Conservation (phyloP, 2,329 filamentous ascomycete genomes). For the Ramularia endophylla region DNA sequence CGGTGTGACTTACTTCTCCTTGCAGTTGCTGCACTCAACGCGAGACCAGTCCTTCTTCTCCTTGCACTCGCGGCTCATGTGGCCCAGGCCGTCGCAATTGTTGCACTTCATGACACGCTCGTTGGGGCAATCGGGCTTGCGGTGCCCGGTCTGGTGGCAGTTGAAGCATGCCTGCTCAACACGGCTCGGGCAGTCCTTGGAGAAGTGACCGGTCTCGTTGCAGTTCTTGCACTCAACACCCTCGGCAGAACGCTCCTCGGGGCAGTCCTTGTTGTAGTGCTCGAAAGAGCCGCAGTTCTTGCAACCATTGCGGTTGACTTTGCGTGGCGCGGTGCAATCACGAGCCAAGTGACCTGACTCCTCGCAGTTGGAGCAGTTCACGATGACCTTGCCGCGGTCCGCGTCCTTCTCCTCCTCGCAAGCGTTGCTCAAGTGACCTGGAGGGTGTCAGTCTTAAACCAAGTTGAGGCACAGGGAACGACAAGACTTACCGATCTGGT, state of each 20-base stretch:
- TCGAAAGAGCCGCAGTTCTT: conserved; percentile 28
- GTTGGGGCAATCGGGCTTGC: conserved; percentile 29
- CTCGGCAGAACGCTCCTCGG: conserved; percentile 41
- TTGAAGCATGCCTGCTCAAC: conserved; percentile 30
- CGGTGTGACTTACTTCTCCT: conserved; percentile 15
- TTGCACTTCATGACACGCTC: conserved; percentile 31
- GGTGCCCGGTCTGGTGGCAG: conserved; percentile 30
- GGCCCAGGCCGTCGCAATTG: conserved; percentile 33
- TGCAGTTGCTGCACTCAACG: conserved; percentile 44
- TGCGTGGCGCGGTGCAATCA: conserved; percentile 56
- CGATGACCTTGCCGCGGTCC: conserved; percentile 33
- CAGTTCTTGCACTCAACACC: conserved; percentile 32
- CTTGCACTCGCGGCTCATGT: conserved; percentile 21
- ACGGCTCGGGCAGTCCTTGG: conserved; percentile 28
- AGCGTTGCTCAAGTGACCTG: conserved; percentile 43
- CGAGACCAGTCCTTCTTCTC: conserved; percentile 34
- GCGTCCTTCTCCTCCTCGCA: conserved; percentile 44
- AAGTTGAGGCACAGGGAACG: too few species aligned
- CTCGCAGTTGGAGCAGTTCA: conserved; percentile 49
- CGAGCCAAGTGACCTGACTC: conserved; percentile 49
- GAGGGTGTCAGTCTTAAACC: conserved; percentile 7
- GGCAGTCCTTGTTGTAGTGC: conserved; percentile 61
- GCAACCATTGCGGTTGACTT: conserved; percentile 46
- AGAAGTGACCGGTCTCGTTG: conserved; percentile 29
- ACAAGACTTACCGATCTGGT: conserved; percentile 25